Base-by-base conservation (phyloP, 768 basidiomycete genomes). In the Omphalotus guepiniiformis region DNA sequence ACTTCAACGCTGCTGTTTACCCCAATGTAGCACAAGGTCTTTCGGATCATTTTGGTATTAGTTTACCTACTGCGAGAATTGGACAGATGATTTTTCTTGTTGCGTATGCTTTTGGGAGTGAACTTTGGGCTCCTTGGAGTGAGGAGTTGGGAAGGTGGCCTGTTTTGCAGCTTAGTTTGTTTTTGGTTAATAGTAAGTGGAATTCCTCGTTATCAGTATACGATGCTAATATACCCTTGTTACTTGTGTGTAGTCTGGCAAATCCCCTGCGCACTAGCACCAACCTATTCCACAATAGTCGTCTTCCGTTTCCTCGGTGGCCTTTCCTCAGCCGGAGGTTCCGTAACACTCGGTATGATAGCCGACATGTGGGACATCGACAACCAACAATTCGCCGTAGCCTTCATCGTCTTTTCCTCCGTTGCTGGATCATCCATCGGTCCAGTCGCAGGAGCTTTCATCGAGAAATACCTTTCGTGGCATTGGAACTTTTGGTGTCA, bases 51-150 rank as follows among this genome's bases (percentile, higher is more conserved):
- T 50, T 50, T 22, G 8, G 22, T 23, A 50, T 50, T 9, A 44
- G 42, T 23, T 3, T 23, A 30, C 49, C 36, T 21, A 36, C 42
- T 3, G 49, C 43, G 9, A 34, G 49, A 4, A 42, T 50, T 4
- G 49, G 49, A 12, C 49, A 50, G 36, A 45, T 45, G 42, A 50
- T 50, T 30, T 50, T 50, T 16, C 28, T 50, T 19, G 36, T 50
- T 3, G 49, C 49, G 6, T 50, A 50, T 39, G 49, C 49, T 4
- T 50, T 50, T 18, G 49, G 49, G 16, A 50, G 49, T 34, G 49
- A 50, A 22, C 37, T 50, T 8, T 50, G 49, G 49, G 49, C 49
- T 28, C 49, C 49, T 9, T 50, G 49, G 49, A 50, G 49, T 39
- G 49, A 50, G 34, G 49, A 50, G 22, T 27, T 50, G 15, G 49